Conservation (phyloP, 208 protist species). For the Naegleria fowleri region DNA sequence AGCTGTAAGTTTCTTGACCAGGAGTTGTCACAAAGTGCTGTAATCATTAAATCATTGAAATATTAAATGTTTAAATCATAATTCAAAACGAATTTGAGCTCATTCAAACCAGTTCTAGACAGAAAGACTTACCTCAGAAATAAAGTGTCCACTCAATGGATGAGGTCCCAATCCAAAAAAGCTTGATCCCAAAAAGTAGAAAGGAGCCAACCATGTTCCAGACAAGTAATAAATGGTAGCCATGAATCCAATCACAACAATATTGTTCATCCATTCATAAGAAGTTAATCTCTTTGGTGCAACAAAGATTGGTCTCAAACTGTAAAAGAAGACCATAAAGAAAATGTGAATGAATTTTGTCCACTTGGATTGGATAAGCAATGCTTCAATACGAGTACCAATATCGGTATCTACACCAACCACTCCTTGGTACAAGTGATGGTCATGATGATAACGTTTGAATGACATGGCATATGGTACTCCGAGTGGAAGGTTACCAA, state of each 20-base stretch:
- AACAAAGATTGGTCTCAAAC: slow-evolving; percentile 66
- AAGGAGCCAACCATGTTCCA: slow-evolving; percentile 51
- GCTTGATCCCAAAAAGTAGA: slow-evolving; percentile 67
- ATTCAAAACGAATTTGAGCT: no score
- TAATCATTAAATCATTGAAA: slow-evolving; percentile 45
- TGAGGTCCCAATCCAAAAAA: slow-evolving; percentile 74
- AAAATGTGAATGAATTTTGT: slow-evolving; percentile 70
- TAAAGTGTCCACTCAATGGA: slow-evolving; percentile 76
- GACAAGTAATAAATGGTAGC: slow-evolving; percentile 48
- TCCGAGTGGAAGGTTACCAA: slow-evolving; percentile 72
- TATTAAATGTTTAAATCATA: not conserved
- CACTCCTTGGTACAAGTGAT: slow-evolving; percentile 80
- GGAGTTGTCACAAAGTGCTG: slow-evolving; percentile 55
- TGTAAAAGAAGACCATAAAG: slow-evolving; percentile 81
- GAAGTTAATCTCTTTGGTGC: slow-evolving; percentile 31
- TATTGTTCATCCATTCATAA: slow-evolving; percentile 43
- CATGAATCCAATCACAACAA: slow-evolving; percentile 48
- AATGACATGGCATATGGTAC: slow-evolving; percentile 80
- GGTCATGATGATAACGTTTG: slow-evolving; percentile 80
- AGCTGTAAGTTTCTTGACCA: slow-evolving; percentile 87
- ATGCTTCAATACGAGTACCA: slow-evolving; percentile 58
- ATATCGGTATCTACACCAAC: slow-evolving; percentile 75
- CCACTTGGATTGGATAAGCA: slow-evolving; percentile 35
- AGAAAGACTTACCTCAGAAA: slow-evolving; percentile 56
- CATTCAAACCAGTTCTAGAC: no score